Evolutionary conservation across 306 rosid genomes (phyloP), one percentile per base, ranked within the genome.

Genomic region (Cucurbita moschata): DNA sequence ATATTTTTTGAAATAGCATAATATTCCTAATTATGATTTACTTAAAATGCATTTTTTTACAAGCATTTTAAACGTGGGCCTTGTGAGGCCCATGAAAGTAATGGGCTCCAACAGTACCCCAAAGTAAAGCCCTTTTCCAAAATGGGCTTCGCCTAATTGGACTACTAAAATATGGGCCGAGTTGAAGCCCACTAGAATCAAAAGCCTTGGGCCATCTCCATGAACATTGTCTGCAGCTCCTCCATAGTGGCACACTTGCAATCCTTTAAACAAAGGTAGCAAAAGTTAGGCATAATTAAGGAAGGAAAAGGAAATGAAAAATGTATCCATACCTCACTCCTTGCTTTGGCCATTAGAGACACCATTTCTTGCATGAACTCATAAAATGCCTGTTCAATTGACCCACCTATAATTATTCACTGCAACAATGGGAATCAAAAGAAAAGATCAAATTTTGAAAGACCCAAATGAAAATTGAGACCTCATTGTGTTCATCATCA

Each of bases 351-450:
- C 96, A 87, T 90, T 8, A 88, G 86, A n/a, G 93, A 83, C 54
- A 77, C 74, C 96, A 92, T 79, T 82, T 90, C 96, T 77, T 85
- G 84, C 77, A 87, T 55, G 81, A 92, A 92, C 69, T 88, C 91
- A 64, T 77, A 75, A 21, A 90, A 81, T 3, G 83, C 96, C 96
- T 91, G 85, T 21, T 56, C 6, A 37, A 23, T 56, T 23, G 26
- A 8, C 3, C 62, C 58, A 54, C 8, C 56, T 8, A 54, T 10
- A 54, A 3, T 54, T n/a, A 3, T 0, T 54, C 10, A 54, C 11
- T 26, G 3, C 3, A 26, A 26, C 30, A 1, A 1, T 2, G 30
- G 30, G 30, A 26, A 26, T 26, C 30, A 26, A 26, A 26, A 2
- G 30, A 26, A 26, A 26, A 26, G 30, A 26, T 26, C 0, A 26